Evolutionary conservation across 768 basidiomycete genomes (phyloP), one percentile per base, ranked within the genome.

Genomic region (Pleurotus tuoliensis): DNA sequence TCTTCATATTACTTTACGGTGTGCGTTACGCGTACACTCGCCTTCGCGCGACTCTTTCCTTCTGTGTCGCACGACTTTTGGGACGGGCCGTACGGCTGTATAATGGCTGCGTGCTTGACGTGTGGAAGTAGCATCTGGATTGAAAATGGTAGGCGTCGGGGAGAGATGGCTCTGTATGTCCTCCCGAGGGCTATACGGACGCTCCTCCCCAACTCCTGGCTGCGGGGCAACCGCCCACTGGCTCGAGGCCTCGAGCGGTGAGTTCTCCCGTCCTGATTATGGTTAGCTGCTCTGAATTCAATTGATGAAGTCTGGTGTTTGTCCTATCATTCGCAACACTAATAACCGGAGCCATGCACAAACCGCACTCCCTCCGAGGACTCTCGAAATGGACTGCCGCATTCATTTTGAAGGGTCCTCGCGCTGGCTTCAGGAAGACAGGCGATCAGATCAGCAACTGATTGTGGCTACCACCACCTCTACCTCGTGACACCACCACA

Each of bases 81-180:
- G 82, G 90, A 92, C 63, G 88, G 90, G 0, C 86, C 90, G 1
- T 78, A 76, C 56, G 90, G 90, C 0, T 80, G 86, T 58, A 70
- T 86, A 27, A 69, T 91, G 58, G 78, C 74, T 3, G 90, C 87
- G 18, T 87, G 86, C 58, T 66, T 92, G 43, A 70, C 78, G 15
- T 92, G 90, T 59, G 90, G 90, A 3, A 73, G 78, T 56, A 90
- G 88, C 55, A 90, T 92, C 43, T 90, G 84, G 82, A 79, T 92
- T 24, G 90, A 92, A 65, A 83, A 86, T 58, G 84, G 83, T 2
- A 73, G 75, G 55, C 72, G 90, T 59, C 73, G 90, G 52, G 88
- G 88, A 4, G 90, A 92, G 70, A 88, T 92, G 73, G 84, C 88
- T 0, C 66, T 92, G 27, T 92, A 92, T 62, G 90, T 91, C 52